These are phyloP conservation scores for Maudiozyma saulgeensis DNA, from an alignment of 805 yeast genomes.

Conservation along the genomic window DNA sequence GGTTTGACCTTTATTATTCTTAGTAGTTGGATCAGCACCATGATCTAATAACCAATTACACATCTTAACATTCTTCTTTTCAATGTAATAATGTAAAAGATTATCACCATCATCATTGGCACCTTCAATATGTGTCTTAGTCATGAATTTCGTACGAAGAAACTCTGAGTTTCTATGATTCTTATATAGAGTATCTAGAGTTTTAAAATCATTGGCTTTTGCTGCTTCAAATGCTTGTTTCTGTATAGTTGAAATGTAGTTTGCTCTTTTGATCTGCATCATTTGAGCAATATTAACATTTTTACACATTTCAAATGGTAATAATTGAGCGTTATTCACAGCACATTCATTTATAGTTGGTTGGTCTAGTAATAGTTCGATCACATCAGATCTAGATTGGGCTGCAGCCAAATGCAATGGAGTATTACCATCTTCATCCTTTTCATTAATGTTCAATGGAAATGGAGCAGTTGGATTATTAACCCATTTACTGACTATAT, in stretches of 20 bases:
- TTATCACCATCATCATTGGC: conserved; percentile 83
- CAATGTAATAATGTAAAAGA: conserved; percentile 78
- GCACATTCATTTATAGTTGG: conserved; percentile 76
- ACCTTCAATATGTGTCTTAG: conserved; percentile 40
- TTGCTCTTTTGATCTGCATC: conserved; percentile 68
- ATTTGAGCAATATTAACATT: conserved; percentile 56
- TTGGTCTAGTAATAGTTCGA: conserved; percentile 50
- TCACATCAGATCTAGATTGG: conserved; percentile 66
- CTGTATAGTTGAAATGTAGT: conserved; percentile 66
- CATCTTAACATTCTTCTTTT: conserved; percentile 64
- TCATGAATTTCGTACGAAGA: conserved; percentile 56
- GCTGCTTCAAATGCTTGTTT: conserved; percentile 61
- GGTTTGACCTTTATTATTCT: conserved; percentile 69
- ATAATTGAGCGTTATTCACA: conserved; percentile 55
- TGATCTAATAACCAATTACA: conserved; percentile 81
- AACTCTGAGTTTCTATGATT: conserved; percentile 71
- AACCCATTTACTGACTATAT: conserved; percentile 33
- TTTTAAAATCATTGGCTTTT: conserved; percentile 51
- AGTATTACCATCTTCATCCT: conserved; percentile 78
- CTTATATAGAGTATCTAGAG: conserved; percentile 52
- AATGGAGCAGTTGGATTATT: conserved; percentile 14
- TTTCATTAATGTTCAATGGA: conserved; percentile 54
- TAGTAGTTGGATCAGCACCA: conserved; percentile 90
- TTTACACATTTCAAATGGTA: conserved; percentile 73
- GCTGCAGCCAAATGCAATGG: conserved; percentile 83